Evolutionary conservation across 2,329 filamentous ascomycete species (phyloP), one percentile per base, ranked within the genome.

Genomic region (Fusarium devonianum): DNA sequence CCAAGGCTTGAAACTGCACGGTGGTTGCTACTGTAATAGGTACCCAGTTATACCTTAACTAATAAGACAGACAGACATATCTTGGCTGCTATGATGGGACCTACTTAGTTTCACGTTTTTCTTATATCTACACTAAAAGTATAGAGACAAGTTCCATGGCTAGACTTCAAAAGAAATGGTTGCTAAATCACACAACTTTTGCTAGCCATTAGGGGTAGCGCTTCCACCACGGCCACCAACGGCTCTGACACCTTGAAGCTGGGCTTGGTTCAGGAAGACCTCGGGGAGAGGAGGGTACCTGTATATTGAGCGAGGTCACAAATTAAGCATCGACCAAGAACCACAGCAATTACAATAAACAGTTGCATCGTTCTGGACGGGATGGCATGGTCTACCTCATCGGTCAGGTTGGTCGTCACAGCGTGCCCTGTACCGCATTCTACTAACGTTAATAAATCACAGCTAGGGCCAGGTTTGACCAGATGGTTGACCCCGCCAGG

Each of bases 401-500:
- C 73, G 4, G 80, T 76, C 3, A 97, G 67, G 5, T 71, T 75
- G 39, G 87, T 76, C 88, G 89, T 96, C 1, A 74, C 76, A 2
- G 75, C 75, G 8, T 84, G 77, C 7, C 82, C 78, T n/a, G n/a
- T n/a, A n/a, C n/a, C n/a, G n/a, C n/a, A n/a, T n/a, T n/a, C n/a
- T n/a, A n/a, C n/a, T n/a, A n/a, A n/a, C n/a, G n/a, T n/a, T n/a
- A n/a, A n/a, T n/a, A n/a, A 96, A 73, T 8, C 91, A 92, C 12
- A 97, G 85, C 12, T 81, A 80, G 1, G 87, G 84, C 67, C n/a
- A n/a, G n/a, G n/a, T n/a, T 97, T 99, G 75, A 97, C 90, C 69
- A 97, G 93, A 60, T 88, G 83, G 67, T 97, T 93, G 17, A 85
- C 86, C 49, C 94, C 82, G 16, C 93, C 93, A 8, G 88, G 87